Conservation (phyloP, 371 early-diverging fungal species). For the Actinomortierella ambigua region DNA sequence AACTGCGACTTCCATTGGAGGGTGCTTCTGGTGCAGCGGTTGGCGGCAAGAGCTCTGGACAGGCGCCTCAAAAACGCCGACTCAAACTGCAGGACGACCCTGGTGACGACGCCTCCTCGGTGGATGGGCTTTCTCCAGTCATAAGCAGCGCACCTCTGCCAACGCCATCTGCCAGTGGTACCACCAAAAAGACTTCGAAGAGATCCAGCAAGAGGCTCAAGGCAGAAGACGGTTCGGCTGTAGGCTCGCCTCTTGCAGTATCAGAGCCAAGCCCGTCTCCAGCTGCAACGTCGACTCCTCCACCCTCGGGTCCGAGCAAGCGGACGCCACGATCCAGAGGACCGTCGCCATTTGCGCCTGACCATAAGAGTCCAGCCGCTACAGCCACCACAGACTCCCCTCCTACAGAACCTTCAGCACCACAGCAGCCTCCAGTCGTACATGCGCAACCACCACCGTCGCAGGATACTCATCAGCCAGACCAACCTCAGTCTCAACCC, state of each 20-base stretch:
- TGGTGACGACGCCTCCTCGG: slow-evolving; percentile 19
- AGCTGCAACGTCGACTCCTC: slow-evolving; percentile 1
- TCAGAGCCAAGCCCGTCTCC: too few relatives aligned
- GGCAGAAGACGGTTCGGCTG: too few relatives aligned
- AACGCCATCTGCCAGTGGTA: too few relatives aligned
- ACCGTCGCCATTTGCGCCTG: not conserved
- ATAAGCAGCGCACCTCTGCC: too few relatives aligned
- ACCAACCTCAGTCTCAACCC: not conserved
- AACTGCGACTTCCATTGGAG: too few relatives aligned
- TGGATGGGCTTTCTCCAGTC: slow-evolving; percentile 1
- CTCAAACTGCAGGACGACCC: slow-evolving; percentile 30
- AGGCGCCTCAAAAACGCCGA: slow-evolving; percentile 35
- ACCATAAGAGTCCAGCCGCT: not conserved
- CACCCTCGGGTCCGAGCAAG: not conserved
- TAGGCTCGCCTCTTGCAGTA: too few relatives aligned
- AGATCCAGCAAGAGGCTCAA: too few relatives aligned
- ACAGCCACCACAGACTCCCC: not conserved
- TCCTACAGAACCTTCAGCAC: not conserved
- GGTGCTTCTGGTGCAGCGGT: not conserved
- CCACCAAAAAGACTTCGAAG: too few relatives aligned
- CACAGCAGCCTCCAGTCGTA: not conserved
- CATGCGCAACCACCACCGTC: not conserved
- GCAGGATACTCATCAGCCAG: slow-evolving; percentile 5
- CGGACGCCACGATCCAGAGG: not conserved
- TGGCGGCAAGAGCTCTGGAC: slow-evolving; percentile 1